These are phyloP conservation scores for Rhodamnia rubescens DNA, from an alignment of 345 rosid species.

Conservation along the genomic window DNA sequence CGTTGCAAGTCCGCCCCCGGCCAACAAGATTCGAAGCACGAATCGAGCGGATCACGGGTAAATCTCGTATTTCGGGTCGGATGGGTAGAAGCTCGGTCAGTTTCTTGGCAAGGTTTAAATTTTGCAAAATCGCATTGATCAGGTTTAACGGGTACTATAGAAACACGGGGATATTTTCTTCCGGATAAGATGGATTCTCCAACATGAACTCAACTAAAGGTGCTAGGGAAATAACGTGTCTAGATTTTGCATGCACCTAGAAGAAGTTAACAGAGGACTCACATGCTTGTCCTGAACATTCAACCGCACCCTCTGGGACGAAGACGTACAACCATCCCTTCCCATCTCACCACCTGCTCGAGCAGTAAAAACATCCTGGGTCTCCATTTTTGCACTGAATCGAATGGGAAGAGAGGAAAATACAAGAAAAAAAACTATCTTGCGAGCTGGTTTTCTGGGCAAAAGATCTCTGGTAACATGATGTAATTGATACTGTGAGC, in stretches of 20 bases:
- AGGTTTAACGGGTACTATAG: background rate
- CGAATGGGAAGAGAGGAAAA: background rate
- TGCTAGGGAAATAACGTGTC: background rate
- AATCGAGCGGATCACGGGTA: background rate
- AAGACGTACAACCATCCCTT: background rate
- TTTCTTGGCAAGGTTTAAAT: background rate
- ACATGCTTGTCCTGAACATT: slow-evolving; percentile 7
- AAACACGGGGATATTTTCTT: background rate
- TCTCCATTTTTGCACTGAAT: background rate
- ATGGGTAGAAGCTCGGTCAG: background rate
- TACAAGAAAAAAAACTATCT: background rate
- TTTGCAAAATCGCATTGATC: background rate
- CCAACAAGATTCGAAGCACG: background rate
- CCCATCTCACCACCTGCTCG: background rate
- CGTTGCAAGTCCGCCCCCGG: too few relatives aligned
- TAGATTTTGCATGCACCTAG: background rate
- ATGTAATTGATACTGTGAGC: background rate
- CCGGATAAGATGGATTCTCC: background rate
- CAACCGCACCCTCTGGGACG: slow-evolving; percentile 14
- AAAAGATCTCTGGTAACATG: background rate
- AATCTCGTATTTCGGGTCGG: background rate
- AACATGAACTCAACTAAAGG: background rate
- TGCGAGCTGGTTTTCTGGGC: background rate
- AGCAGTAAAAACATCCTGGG: background rate
- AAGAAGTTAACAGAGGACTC: background rate